phyloP scores from a whole-genome alignment of 2,329 filamentous ascomycete species.

The Cytospora chrysosperma region DNA sequence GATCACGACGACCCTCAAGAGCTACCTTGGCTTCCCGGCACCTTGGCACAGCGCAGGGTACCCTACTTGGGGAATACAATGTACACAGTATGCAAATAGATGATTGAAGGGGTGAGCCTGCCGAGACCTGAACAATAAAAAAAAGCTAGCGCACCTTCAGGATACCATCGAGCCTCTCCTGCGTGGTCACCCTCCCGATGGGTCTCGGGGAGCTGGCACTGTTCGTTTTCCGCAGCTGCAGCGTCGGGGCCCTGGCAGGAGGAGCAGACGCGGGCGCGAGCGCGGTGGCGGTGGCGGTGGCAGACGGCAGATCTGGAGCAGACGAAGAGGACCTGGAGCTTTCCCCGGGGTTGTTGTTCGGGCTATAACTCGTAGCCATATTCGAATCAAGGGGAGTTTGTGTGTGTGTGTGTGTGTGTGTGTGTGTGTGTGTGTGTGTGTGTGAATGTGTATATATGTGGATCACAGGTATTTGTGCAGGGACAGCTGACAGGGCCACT shows the following conservation, averaged over 20 bases:
- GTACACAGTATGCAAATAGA: not conserved
- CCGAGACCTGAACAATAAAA: not conserved
- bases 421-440: too few relatives aligned
- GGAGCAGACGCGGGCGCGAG: not conserved
- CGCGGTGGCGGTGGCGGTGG: not conserved
- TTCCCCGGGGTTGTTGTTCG: not conserved
- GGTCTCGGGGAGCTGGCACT: constrained; percentile 17
- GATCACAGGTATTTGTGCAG: too few relatives aligned
- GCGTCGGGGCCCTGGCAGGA: constrained; percentile 1
- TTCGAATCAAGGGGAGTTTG: not conserved
- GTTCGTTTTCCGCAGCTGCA: constrained; percentile 23
- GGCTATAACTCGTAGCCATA: not conserved
- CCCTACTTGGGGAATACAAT: not conserved
- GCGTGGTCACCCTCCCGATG: constrained; percentile 30
- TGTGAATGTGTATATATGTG: too few relatives aligned
- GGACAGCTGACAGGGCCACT: too few relatives aligned
- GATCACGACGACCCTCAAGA: not conserved
- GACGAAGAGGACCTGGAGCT: constrained; percentile 1
- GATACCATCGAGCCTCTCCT: constrained; percentile 35
- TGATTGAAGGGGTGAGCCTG: not conserved
- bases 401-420: too few relatives aligned
- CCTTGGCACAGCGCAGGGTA: not conserved
- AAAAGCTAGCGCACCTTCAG: constrained; percentile 32
- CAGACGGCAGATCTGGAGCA: not conserved
- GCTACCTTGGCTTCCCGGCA: not conserved